A percentile compares a stretch with the other conserved stretches of the same genome.
Conservation (phyloP, 306 rosid genomes). For the Malus fusca region DNA sequence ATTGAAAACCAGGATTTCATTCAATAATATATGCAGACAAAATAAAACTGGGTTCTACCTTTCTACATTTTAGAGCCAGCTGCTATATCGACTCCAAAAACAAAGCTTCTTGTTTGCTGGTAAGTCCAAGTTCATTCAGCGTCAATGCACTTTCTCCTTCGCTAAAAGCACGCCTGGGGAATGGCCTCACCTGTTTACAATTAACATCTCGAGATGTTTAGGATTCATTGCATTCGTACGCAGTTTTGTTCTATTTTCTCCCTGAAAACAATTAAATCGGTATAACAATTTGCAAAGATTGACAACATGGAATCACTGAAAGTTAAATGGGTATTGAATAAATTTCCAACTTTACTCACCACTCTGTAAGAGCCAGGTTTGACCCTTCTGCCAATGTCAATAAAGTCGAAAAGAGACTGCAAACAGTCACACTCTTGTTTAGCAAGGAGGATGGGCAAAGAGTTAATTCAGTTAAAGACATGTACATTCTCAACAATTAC, state of each 20-base stretch:
- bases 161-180: slow-evolving; percentile 79
- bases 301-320: not conserved
- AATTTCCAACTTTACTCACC: slow-evolving; percentile 43
- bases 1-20: slow-evolving; percentile 19
- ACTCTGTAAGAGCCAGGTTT: slow-evolving; percentile 81
- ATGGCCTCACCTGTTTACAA: slow-evolving; percentile 71
- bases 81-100: slow-evolving; percentile 65
- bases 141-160: slow-evolving; percentile 55
- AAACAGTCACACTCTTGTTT: slow-evolving; percentile 21
- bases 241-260: not conserved
- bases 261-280: not conserved
- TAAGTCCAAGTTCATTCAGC: slow-evolving; percentile 66
- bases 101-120: slow-evolving; percentile 90
- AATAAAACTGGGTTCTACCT: slow-evolving; percentile 25
- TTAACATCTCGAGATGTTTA: not conserved
- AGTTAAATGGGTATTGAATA: slow-evolving; percentile 6
- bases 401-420: slow-evolving; percentile 81
- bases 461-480: not conserved
- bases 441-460: slow-evolving; percentile 9
- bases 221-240: not conserved
- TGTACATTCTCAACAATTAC: slow-evolving; percentile 22
- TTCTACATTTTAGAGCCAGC: slow-evolving; percentile 27
- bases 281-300: not conserved
- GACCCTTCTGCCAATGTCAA: slow-evolving; percentile 70
- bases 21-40: slow-evolving; percentile 20